Evolutionary conservation across 768 basidiomycete genomes (phyloP), one percentile per base, ranked within the genome.

Genomic region (Rubroboletus pulcherrimus): DNA sequence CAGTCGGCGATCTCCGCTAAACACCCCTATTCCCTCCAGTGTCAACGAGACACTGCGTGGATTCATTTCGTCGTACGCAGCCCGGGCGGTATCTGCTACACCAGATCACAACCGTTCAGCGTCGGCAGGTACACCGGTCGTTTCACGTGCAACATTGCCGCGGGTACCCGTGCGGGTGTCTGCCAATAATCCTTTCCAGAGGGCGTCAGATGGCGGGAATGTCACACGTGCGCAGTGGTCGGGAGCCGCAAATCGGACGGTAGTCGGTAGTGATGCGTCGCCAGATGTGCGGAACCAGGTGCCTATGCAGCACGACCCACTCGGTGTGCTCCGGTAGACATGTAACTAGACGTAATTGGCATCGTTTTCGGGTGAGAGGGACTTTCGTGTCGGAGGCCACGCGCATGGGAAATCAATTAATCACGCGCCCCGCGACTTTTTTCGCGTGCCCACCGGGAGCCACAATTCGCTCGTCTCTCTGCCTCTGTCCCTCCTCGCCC

Each of bases 181-280:
- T 41, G 62, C 51, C 41, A 73, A 58, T 12, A 73, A 71, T 49
- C 67, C 69, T 15, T 73, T 72, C 46, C 63, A 69, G 44, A 63
- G 66, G 26, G 61, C 46, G 29, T 51, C 55, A 1, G 62, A 67
- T 2, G 54, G 48, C 21, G 49, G 54, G 42, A 50, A 53, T 35
- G 30, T 34, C 5, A 21, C 49, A 11, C 58, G 44, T 17, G 41
- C 24, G 17, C 55, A 53, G 29, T 41, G 52, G 58, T 53, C 56
- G 19, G 49, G 31, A 19, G 40, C 10, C 10, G 41, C 45, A 12
- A 49, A 10, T 35, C 54, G 54, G 38, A 40, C 54, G 35, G 51
- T 37, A 40, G 45, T 48, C 0, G 44, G 53, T 44, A 48, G 31
- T 41, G 51, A 50, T 44, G 49, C 39, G 29, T 49, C 37, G 48